These are phyloP conservation scores for Diaporthe batatas DNA, from an alignment of 2,329 filamentous ascomycete genomes.

Conservation along the genomic window DNA sequence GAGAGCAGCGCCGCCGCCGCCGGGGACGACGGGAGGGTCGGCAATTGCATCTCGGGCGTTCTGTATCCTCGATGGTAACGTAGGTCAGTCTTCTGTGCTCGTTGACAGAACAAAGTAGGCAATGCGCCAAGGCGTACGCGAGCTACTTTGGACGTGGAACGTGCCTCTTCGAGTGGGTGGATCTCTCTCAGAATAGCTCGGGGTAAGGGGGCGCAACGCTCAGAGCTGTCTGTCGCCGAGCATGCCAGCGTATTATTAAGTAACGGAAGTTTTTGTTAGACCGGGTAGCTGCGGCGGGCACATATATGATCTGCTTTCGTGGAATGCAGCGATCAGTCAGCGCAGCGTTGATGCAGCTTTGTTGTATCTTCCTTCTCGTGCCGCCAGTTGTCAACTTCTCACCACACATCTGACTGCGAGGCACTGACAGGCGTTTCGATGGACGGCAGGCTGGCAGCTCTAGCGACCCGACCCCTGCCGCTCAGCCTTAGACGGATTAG, in stretches of 20 bases:
- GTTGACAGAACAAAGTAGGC: not conserved
- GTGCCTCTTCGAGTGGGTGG: constrained; percentile 13
- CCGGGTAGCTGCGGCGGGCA: not conserved
- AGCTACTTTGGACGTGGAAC: constrained; percentile 19
- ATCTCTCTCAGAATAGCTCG: not conserved
- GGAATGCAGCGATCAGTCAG: not conserved
- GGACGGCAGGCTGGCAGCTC: not conserved
- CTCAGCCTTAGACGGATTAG: constrained; percentile 27
- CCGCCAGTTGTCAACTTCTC: constrained; percentile 35
- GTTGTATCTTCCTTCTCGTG: constrained; percentile 7
- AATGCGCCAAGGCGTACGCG: constrained; percentile 22
- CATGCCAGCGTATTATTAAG: constrained; percentile 24
- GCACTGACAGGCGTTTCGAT: constrained; percentile 23
- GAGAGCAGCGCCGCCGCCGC: constrained; percentile 64
- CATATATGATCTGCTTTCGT: not conserved
- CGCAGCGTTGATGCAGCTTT: constrained; percentile 20
- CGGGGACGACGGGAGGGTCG: constrained; percentile 60
- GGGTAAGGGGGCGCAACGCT: constrained; percentile 22
- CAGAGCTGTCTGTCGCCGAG: constrained; percentile 17
- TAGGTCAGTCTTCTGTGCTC: constrained; percentile 6
- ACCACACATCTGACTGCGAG: not conserved
- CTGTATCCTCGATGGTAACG: not conserved
- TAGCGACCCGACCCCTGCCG: constrained; percentile 17
- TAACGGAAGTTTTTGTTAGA: not conserved
- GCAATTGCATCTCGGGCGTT: constrained; percentile 58